Percentiles rank a stretch among this genome's conserved stretches.
These are phyloP conservation scores for Tuber magnatum DNA, from an alignment of 495 filamentous ascomycete species.

Conservation along the genomic window DNA sequence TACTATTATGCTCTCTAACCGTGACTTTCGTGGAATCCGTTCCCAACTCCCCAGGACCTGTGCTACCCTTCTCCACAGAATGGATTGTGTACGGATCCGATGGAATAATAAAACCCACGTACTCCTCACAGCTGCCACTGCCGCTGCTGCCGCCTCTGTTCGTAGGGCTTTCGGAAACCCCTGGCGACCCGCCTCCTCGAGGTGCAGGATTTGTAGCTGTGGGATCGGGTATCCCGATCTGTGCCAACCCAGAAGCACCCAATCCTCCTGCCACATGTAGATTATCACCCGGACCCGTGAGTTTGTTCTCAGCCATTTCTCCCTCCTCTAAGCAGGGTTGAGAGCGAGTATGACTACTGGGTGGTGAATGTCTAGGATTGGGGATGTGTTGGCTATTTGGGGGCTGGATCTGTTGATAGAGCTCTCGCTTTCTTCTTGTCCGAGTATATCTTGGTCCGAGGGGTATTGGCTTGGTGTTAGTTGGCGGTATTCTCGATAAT, in stretches of 20 bases:
- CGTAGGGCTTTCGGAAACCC: background rate
- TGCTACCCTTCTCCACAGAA: background rate
- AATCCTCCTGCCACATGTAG: background rate
- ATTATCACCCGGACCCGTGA: background rate
- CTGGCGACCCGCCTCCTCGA: too few relatives aligned
- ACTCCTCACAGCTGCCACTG: background rate
- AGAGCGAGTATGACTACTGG: background rate
- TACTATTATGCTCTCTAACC: background rate
- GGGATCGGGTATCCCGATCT: background rate
- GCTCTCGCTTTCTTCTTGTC: background rate
- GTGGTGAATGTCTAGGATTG: background rate
- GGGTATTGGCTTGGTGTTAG: background rate
- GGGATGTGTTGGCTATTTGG: background rate
- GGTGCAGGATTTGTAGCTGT: background rate
- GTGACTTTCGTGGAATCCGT: background rate
- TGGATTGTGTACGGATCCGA: background rate
- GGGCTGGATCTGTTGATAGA: background rate
- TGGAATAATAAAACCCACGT: background rate
- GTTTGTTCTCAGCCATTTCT: background rate
- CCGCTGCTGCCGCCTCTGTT: background rate
- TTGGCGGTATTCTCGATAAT: background rate
- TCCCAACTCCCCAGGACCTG: background rate
- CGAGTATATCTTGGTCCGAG: background rate
- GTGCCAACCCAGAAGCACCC: background rate
- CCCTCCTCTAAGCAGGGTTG: background rate